Percentiles rank a stretch among this genome's conserved stretches.
These are phyloP conservation scores for Umbelopsis sp. DNA, from an alignment of 371 early-diverging fungal genomes.

Conservation along the genomic window DNA sequence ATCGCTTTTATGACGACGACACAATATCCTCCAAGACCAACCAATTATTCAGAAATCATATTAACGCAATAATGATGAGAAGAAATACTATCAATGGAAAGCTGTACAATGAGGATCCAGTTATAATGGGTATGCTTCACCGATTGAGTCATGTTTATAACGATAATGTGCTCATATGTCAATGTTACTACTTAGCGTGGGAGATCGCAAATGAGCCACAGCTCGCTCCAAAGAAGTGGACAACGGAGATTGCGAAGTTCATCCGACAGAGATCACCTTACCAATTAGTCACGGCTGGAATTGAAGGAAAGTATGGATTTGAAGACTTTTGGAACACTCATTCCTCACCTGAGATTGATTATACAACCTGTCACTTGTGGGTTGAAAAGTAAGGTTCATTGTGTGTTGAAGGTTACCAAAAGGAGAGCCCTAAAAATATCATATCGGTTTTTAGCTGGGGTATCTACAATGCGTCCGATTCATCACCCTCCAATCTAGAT, in stretches of 20 bases:
- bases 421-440: background rate
- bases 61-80: constrained; percentile 35
- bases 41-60: constrained; percentile 38
- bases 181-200: constrained; percentile 33
- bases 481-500: constrained; percentile 24
- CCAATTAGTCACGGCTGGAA: constrained; percentile 59
- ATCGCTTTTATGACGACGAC: constrained; percentile 48
- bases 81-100: constrained; percentile 43
- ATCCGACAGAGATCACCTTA: constrained; percentile 52
- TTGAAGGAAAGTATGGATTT: constrained; percentile 54
- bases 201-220: constrained; percentile 53
- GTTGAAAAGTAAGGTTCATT: constrained; percentile 52
- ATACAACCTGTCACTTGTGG: constrained; percentile 61
- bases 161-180: background rate
- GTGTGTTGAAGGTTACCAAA: background rate
- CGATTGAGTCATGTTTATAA: too few species aligned
- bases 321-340: constrained; percentile 56
- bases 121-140: constrained; percentile 38
- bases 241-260: constrained; percentile 41
- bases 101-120: constrained; percentile 40
- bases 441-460: constrained; percentile 38
- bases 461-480: constrained; percentile 46
- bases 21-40: constrained; percentile 27
- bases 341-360: constrained; percentile 44
- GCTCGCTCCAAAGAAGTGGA: constrained; percentile 48